A percentile compares a stretch with the other conserved stretches of the same genome.
These are phyloP conservation scores for Ploettnerulaceae sp. DNA, from an alignment of 2,329 filamentous ascomycete genomes.

Conservation along the genomic window DNA sequence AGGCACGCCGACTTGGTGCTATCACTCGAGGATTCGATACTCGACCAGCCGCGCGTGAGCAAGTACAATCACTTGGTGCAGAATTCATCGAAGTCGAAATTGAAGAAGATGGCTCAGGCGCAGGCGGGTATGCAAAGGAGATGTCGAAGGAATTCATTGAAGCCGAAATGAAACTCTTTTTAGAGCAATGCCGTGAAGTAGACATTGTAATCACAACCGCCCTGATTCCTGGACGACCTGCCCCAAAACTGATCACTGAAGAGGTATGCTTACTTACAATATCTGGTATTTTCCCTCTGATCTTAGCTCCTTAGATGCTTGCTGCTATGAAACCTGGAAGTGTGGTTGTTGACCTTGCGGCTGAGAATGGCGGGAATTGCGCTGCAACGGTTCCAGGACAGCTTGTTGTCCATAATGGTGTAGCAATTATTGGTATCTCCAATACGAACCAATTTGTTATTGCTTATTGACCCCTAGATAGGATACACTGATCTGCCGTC, in stretches of 20 bases:
- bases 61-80: constrained; percentile 84
- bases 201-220: constrained; percentile 92
- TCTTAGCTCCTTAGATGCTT: constrained; percentile 48
- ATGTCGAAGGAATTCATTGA: constrained; percentile 94
- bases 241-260: constrained; percentile 79
- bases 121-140: constrained; percentile 85
- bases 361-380: constrained; percentile 84
- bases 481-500: constrained; percentile 86
- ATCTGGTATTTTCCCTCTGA: constrained; percentile 37
- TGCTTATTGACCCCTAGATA: constrained; percentile 34
- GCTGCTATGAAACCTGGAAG: constrained; percentile 77
- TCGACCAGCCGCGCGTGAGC: constrained; percentile 79
- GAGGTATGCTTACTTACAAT: constrained; percentile 38
- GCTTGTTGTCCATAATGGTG: constrained; percentile 65
- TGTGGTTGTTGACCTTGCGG: constrained; percentile 81
- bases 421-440: constrained; percentile 72
- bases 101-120: constrained; percentile 76
- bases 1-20: constrained; percentile 76
- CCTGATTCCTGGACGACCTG: constrained; percentile 79
- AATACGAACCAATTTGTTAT: neutral
- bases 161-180: constrained; percentile 88
- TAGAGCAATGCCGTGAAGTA: constrained; percentile 79
- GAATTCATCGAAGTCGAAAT: constrained; percentile 87
- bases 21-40: constrained; percentile 90
- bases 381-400: constrained; percentile 74